Conservation (phyloP, 148 eudicot species). For the Camellia sinensis region DNA sequence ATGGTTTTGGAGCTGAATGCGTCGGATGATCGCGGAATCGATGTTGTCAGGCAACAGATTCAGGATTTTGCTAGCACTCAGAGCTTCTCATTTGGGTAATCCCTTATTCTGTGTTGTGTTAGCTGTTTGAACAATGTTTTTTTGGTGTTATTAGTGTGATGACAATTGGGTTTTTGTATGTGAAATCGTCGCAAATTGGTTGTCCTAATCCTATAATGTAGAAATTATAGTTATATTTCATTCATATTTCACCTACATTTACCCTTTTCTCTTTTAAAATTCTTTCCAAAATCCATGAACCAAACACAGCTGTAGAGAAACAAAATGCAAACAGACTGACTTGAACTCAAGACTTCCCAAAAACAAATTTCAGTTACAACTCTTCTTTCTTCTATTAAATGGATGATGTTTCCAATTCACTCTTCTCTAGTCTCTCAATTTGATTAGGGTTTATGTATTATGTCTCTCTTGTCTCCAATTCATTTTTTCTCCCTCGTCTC, state of each 20-base stretch:
- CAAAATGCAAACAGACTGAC: too few species aligned
- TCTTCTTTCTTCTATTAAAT: too few species aligned
- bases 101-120: neutral
- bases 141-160: neutral
- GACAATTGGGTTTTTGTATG: neutral
- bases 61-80: conserved; percentile 99
- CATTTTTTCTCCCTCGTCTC: too few species aligned
- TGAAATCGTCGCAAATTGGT: neutral
- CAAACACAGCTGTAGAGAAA: neutral
- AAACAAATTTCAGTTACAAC: too few species aligned
- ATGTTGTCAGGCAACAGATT: conserved; percentile 95
- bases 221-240: too few species aligned
- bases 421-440: too few species aligned
- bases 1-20: conserved; percentile 97
- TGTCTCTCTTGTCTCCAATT: too few species aligned
- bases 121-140: neutral
- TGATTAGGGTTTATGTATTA: too few species aligned
- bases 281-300: neutral
- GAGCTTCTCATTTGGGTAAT: conserved; percentile 91
- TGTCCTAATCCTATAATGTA: neutral
- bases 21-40: conserved; percentile 96
- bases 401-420: too few species aligned
- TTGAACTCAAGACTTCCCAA: too few species aligned
- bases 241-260: too few species aligned
- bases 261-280: too few species aligned